Percentiles rank a stretch among this genome's conserved stretches.
phyloP scores from a whole-genome alignment of 2,329 filamentous ascomycete genomes.

The Xylaria digitata region DNA sequence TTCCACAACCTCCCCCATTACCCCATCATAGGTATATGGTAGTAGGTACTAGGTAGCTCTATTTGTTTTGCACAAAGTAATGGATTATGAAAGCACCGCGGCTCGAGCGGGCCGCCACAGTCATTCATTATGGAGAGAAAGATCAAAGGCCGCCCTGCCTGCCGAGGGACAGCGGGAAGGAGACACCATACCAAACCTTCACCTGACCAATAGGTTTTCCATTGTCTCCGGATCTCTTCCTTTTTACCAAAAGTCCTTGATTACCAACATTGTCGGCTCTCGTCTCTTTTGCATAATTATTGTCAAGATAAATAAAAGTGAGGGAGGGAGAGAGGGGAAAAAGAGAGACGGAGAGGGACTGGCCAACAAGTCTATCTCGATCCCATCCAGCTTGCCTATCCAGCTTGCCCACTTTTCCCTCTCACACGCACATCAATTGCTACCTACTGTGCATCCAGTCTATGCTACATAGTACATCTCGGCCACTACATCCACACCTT shows the following conservation, averaged over 20 bases:
- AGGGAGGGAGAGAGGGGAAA: neutral
- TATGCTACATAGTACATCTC: too few relatives aligned
- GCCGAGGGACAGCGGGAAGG: neutral
- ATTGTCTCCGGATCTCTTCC: slow-evolving; percentile 21
- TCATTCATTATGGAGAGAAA: slow-evolving; percentile 2
- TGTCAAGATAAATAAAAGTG: slow-evolving; percentile 8
- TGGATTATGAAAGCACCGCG: slow-evolving; percentile 6
- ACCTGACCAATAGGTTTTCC: slow-evolving; percentile 30
- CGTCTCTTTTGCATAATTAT: slow-evolving; percentile 7
- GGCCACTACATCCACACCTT: neutral
- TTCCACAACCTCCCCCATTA: neutral
- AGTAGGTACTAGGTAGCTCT: too few relatives aligned
- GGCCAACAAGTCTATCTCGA: too few relatives aligned
- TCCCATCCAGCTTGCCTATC: too few relatives aligned
- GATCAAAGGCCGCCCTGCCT: neutral
- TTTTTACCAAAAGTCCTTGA: slow-evolving; percentile 15
- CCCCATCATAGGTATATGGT: too few relatives aligned
- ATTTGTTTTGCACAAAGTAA: too few relatives aligned
- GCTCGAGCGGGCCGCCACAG: neutral
- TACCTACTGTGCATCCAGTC: too few relatives aligned
- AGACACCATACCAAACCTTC: slow-evolving; percentile 1
- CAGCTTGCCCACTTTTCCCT: too few relatives aligned
- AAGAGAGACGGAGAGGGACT: neutral
- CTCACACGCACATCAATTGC: neutral
- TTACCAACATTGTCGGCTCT: slow-evolving; percentile 11